A percentile compares a stretch with the other conserved stretches of the same genome.
Conservation (phyloP, 768 basidiomycete genomes). For the Leccinellum rugosiceps region DNA sequence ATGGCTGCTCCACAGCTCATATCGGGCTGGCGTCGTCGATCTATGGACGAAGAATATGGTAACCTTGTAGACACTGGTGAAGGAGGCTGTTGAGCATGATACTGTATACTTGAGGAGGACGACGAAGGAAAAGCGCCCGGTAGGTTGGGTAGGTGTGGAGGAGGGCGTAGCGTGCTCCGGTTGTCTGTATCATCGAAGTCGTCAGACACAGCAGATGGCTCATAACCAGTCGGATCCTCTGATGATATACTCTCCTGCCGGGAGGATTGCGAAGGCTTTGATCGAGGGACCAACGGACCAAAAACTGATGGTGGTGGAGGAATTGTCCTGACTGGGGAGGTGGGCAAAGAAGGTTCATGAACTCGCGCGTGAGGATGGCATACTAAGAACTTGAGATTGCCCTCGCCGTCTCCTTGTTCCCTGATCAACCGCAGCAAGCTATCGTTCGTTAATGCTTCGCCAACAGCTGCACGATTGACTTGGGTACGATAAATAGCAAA, state of each 20-base stretch:
- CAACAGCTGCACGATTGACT: constrained; percentile 73
- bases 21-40: constrained; percentile 29
- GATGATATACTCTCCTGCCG: constrained; percentile 73
- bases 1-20: constrained; percentile 16
- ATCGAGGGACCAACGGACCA: constrained; percentile 49
- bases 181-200: constrained; percentile 59
- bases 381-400: constrained; percentile 82
- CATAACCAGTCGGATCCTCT: constrained; percentile 62
- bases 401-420: constrained; percentile 70
- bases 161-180: constrained; percentile 45
- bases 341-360: constrained; percentile 46
- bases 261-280: constrained; percentile 46
- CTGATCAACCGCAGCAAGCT: constrained; percentile 69
- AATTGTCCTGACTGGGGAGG: constrained; percentile 43
- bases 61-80: constrained; percentile 32
- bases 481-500: constrained; percentile 86
- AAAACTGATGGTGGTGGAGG: constrained; percentile 49
- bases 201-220: constrained; percentile 50
- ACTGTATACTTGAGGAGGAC: constrained; percentile 40
- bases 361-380: constrained; percentile 61
- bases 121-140: constrained; percentile 26
- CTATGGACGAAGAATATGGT: constrained; percentile 19
- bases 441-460: constrained; percentile 70
- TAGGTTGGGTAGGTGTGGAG: constrained; percentile 29
- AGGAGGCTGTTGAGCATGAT: constrained; percentile 37